Evolutionary conservation across 1,284 basidiomycete species (phyloP).

Genomic region (Jaminaea rosea): DNA sequence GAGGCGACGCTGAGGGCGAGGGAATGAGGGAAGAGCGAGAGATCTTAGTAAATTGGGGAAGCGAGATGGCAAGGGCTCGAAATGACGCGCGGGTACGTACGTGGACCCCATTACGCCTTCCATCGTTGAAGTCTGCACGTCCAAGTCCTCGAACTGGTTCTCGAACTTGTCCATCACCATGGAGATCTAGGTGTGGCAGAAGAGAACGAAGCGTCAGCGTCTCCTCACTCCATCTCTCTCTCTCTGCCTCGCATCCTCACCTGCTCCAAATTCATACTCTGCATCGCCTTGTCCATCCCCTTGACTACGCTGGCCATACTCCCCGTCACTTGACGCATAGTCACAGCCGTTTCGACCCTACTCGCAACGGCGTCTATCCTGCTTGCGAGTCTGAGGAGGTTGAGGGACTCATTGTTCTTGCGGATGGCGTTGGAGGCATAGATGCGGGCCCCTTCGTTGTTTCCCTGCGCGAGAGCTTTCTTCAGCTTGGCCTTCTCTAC

Average conservation of each 20-base stretch:
- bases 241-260: slow-evolving; percentile 52
- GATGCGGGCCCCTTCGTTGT: slow-evolving; percentile 94
- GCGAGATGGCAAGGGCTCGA: no score
- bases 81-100: no score
- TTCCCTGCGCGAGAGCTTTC: slow-evolving; percentile 81
- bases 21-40: no score
- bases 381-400: slow-evolving; percentile 50
- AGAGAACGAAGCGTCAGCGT: not conserved
- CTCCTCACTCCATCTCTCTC: not conserved
- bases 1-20: no score
- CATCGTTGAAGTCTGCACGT: slow-evolving; percentile 97
- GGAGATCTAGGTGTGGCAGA: slow-evolving; percentile 63
- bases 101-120: slow-evolving; percentile 91
- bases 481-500: slow-evolving; percentile 45
- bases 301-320: slow-evolving; percentile 93
- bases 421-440: slow-evolving; percentile 97
- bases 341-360: slow-evolving; percentile 96
- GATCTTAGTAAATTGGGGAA: no score
- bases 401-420: slow-evolving; percentile 92
- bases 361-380: slow-evolving; percentile 93
- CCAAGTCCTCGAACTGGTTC: slow-evolving; percentile 86
- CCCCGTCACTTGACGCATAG: slow-evolving; percentile 76
- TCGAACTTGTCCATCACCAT: slow-evolving; percentile 99
- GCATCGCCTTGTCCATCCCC: slow-evolving; percentile 99
- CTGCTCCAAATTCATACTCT: slow-evolving; percentile 94